phyloP scores from a whole-genome alignment of 148 eudicot genomes.

The Fagopyrum esculentum region DNA sequence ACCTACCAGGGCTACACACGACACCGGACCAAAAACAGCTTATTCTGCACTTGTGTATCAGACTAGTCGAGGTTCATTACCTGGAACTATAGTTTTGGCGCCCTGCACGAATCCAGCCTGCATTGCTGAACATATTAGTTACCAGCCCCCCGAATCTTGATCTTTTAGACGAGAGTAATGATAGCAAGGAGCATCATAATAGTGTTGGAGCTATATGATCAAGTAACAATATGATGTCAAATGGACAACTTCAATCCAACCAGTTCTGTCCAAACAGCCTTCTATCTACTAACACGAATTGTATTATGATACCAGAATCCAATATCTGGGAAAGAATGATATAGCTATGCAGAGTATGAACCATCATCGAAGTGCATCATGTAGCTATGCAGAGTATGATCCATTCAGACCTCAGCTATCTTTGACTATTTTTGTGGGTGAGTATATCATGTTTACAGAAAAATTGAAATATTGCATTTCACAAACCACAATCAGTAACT shows the following conservation, averaged over 20 bases:
- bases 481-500: too few species aligned
- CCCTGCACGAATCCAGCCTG: conserved; percentile 98
- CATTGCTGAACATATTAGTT: not conserved
- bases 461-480: too few species aligned
- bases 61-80: too few species aligned
- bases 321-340: not conserved
- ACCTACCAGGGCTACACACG: conserved; percentile 61
- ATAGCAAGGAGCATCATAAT: not conserved
- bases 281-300: not conserved
- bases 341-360: too few species aligned
- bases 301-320: not conserved
- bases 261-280: not conserved
- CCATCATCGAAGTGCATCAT: not conserved
- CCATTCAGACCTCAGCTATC: not conserved
- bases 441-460: not conserved
- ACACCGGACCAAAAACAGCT: not conserved
- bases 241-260: not conserved
- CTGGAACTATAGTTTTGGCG: conserved; percentile 86
- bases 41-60: not conserved
- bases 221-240: not conserved
- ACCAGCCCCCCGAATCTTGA: not conserved
- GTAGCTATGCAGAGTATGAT: not conserved
- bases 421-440: not conserved
- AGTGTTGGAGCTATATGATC: not conserved
- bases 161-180: not conserved